These are phyloP conservation scores for Boletus smithii DNA, from an alignment of 1,284 basidiomycete species.

Conservation along the genomic window DNA sequence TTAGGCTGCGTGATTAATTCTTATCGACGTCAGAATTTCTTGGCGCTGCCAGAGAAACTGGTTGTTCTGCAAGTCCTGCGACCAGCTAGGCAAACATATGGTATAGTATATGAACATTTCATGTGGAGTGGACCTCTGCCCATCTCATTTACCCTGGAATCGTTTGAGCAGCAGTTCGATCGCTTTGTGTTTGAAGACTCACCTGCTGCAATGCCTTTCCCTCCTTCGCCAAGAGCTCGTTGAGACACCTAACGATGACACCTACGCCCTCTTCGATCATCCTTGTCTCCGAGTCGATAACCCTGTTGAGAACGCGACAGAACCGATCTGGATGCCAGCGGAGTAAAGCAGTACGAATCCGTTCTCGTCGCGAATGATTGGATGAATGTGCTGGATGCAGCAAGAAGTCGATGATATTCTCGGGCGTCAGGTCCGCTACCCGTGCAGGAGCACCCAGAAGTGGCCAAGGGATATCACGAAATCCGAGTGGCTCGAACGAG, in stretches of 20 bases:
- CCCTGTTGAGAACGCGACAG: conserved; percentile 49
- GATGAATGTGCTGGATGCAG: conserved; percentile 60
- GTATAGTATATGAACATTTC: not conserved
- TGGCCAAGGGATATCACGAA: conserved; percentile 72
- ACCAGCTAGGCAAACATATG: not conserved
- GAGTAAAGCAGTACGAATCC: conserved; percentile 59
- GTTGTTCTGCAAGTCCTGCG: conserved; percentile 4
- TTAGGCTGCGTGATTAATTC: conserved; percentile 3
- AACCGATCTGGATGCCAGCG: conserved; percentile 80
- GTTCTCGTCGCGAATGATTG: conserved; percentile 54
- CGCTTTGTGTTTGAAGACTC: conserved; percentile 7
- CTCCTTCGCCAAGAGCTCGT: conserved; percentile 57
- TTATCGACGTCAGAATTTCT: conserved; percentile 11
- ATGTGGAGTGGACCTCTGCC: not conserved
- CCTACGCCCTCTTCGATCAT: conserved; percentile 66
- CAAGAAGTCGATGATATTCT: conserved; percentile 53
- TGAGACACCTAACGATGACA: conserved; percentile 64
- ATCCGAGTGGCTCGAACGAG: conserved; percentile 47
- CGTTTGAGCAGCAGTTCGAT: conserved; percentile 2
- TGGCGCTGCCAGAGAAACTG: conserved; percentile 19
- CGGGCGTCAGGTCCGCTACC: conserved; percentile 48
- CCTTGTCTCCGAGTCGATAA: conserved; percentile 51
- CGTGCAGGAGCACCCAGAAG: conserved; percentile 41
- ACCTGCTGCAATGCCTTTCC: conserved; percentile 29
- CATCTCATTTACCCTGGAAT: conserved; percentile 20